Evolutionary conservation across 768 basidiomycete species (phyloP), one percentile per base, ranked within the genome.

Genomic region (Naganishia antarctica): DNA sequence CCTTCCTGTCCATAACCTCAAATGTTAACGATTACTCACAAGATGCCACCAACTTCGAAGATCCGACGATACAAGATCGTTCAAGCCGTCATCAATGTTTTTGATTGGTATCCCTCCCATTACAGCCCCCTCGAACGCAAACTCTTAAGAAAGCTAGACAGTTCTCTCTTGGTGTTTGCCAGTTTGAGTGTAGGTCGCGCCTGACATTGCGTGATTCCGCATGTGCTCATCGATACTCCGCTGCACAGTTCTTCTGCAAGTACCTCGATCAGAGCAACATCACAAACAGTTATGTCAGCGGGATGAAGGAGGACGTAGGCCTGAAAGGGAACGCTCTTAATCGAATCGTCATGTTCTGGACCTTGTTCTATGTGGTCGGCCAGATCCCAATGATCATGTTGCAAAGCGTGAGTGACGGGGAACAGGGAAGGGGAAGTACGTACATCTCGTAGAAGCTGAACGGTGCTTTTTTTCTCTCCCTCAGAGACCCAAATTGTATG

Each of bases 271-370:
- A 65, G 28, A 60, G 40, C 18, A 72, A 72, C 45, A 69, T 72
- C 66, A 70, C 69, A 9, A 72, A 72, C 59, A 69, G 68, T 28
- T 71, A 69, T 41, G 67, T 69, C 28, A 49, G 57, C n/a, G 71
- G 71, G 3, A 66, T 73, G 69, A 65, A 69, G 41, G 72, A 73
- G 63, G 72, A 71, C 47, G 21, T 73, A 21, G 59, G 60, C 11
- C 60, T 68, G 25, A 50, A 64, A 31, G 69, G 69, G 3, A 73
- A 73, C 57, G 64, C 61, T n/a, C 44, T 73, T 11, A 71, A 69
- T 43, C 67, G 58, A 40, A 68, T 70, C 43, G 68, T 68, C 45
- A 64, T 72, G 46, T 65, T 64, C 4, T 70, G 58, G 63, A 61
- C 47, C 37, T 28, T 9, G 45, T 48, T 47, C 53, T 58, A 68